Base-by-base conservation (phyloP, 192 early-diverging fungal genomes). In the Haplosporangium gracile region DNA sequence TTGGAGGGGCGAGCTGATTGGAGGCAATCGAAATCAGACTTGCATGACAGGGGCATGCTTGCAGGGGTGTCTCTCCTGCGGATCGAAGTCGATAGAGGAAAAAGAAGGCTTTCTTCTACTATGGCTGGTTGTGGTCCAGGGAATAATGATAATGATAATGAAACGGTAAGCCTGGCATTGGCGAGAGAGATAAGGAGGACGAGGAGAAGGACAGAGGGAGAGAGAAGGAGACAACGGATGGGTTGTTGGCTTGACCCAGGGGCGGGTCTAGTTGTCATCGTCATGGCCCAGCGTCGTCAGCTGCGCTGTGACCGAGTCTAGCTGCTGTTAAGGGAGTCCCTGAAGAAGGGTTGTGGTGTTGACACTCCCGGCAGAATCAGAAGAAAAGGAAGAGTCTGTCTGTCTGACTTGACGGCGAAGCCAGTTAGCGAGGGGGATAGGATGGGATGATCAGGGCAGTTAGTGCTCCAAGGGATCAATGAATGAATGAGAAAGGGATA, bases 21-120 rank as follows among this genome's bases (percentile, higher is more conserved):
- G 0, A 81, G 79, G 45, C 84, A 86, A 29, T 86, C 79, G 77
- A 80, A 86, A 72, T 86, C 84, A 51, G 18, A 81, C 34, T 29
- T 68, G 60, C 84, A 86, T 32, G 84, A 75, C 7, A 20, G 39
- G 4, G 84, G 84, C 68, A 79, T 75, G 16, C 72, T 68, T 36
- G 69, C 18, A 16, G 83, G 84, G 2, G 76, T 81, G 40, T 68
- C 73, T n/a, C 84, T 51, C 68, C 80, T 86, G n/a, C 9, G 29
- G 60, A 65, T 32, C 60, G 60, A 65, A 13, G 57, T 11, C 5
- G 57, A 24, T 60, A 60, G 57, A 9, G 51, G 51, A 24, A 3
- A 45, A 45, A 15, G 43, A 45, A 45, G 43, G 43, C 0, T 45
- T 10, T 45, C 11, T 45, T 45, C 13, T 20, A 22, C 16, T 57